Base-by-base conservation (phyloP, 1,139 yeast species). In the Geotrichum fermentans region DNA sequence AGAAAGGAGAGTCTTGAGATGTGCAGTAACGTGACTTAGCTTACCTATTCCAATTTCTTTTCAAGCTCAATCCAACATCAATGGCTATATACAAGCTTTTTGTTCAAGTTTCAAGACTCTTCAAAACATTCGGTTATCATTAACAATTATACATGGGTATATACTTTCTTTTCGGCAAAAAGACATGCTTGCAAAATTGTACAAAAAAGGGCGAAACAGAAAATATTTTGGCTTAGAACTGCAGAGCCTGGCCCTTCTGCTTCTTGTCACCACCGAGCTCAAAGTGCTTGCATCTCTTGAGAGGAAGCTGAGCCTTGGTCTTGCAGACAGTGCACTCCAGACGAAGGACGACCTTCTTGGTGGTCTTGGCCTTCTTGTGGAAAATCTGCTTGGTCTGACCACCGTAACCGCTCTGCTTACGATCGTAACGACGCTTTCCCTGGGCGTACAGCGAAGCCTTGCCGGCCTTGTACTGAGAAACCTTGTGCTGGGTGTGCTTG, bases 361-460 rank as follows among this genome's bases (percentile, higher is more conserved):
- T 92, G 67, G 98, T 92, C 90, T 92, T 92, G 69, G 99, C 99
- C 78, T 92, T 94, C 86, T 92, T 92, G 88, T 89, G 97, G 97
- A 92, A 92, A 79, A 94, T 87, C 74, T 86, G 98, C 83, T 89
- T 92, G 79, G 98, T 92, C 82, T 92, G 99, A 87, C 99, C 99
- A 87, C 99, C 99, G 79, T 82, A 92, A 88, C 99, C 99, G 72
- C 87, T 75, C 82, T 92, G 98, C 80, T 92, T 92, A 79, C 99
- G 95, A 94, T 94, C 98, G 81, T 92, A 92, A 82, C 99, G 90
- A 83, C 99, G 88, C 90, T 94, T 94, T 84, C 99, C 99, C 81
- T 92, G 97, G 67, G 97, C 97, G 74, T 82, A 89, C 71, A 90
- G 83, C 64, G 97, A 90, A 73, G 97, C 97, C 82, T 92, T 92